phyloP scores from a whole-genome alignment of 192 early-diverging fungal genomes.

The Rhizophagus clarus region DNA sequence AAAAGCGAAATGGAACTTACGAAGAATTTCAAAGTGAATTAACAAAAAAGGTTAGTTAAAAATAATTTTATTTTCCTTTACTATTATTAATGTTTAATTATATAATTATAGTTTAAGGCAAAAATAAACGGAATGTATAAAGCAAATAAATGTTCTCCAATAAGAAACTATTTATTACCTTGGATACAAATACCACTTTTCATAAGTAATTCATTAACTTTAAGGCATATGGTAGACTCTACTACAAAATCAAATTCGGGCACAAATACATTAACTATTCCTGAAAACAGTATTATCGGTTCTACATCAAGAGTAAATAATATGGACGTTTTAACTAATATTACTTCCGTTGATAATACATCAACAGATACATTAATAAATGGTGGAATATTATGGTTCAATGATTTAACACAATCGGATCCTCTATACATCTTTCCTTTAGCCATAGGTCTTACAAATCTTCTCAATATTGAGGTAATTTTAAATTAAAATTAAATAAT shows the following conservation, averaged over 20 bases:
- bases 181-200: conserved; percentile 81
- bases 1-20: conserved; percentile 43
- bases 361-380: conserved; percentile 34
- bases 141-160: conserved; percentile 59
- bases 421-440: conserved; percentile 71
- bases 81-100: background rate
- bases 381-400: conserved; percentile 68
- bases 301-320: too few species aligned
- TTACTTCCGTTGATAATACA: too few species aligned
- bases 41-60: conserved; percentile 45
- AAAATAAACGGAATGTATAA: conserved; percentile 61
- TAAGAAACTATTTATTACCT: conserved; percentile 64
- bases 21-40: conserved; percentile 49
- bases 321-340: too few species aligned
- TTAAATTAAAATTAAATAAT: background rate
- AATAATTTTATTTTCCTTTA: background rate
- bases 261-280: background rate
- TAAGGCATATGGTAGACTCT: conserved; percentile 65
- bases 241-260: conserved; percentile 27
- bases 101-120: conserved; percentile 42
- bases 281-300: background rate
- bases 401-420: conserved; percentile 62
- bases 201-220: conserved; percentile 62
- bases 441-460: conserved; percentile 60
- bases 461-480: conserved; percentile 73